Evolutionary conservation across 1,284 basidiomycete species (phyloP).

Genomic region (Volvariella surrecta): DNA sequence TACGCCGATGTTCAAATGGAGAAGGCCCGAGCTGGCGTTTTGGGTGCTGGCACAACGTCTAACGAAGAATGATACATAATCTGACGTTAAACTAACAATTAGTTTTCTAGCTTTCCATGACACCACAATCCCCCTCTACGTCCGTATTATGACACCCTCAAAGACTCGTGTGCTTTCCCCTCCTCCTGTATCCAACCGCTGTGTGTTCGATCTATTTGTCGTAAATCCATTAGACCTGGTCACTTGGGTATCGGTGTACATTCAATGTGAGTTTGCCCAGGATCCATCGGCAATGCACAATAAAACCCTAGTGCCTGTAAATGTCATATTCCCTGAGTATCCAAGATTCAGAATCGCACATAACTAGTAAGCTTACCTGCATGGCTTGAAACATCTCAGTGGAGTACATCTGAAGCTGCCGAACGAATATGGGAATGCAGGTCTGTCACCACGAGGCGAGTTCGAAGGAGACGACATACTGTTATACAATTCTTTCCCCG

Average conservation of each 20-base stretch:
- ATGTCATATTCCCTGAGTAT: not conserved
- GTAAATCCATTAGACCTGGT: constrained; percentile 3
- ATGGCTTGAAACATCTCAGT: constrained; percentile 67
- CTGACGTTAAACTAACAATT: not conserved
- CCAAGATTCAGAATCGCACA: constrained; percentile 11
- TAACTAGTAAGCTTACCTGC: constrained; percentile 52
- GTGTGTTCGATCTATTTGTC: not conserved
- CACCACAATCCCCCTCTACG: too few relatives aligned
- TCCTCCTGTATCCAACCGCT: too few relatives aligned
- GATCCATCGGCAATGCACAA: constrained; percentile 69
- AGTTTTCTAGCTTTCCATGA: not conserved
- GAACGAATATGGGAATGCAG: too few relatives aligned
- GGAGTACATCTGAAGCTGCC: constrained; percentile 59
- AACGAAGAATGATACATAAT: not conserved
- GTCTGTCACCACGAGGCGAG: too few relatives aligned
- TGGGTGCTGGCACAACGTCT: constrained; percentile 41
- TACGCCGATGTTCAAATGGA: constrained; percentile 51
- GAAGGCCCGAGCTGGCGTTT: constrained; percentile 44
- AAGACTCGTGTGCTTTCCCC: too few relatives aligned
- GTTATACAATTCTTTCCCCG: constrained; percentile 49
- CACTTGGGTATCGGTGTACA: constrained; percentile 57
- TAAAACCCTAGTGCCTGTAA: constrained; percentile 58
- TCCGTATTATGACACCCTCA: not conserved
- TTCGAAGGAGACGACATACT: constrained; percentile 29
- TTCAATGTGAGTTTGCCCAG: constrained; percentile 64